These are phyloP conservation scores for Leucocoprinus gongylophorus DNA, from an alignment of 1,284 basidiomycete species.

Conservation along the genomic window DNA sequence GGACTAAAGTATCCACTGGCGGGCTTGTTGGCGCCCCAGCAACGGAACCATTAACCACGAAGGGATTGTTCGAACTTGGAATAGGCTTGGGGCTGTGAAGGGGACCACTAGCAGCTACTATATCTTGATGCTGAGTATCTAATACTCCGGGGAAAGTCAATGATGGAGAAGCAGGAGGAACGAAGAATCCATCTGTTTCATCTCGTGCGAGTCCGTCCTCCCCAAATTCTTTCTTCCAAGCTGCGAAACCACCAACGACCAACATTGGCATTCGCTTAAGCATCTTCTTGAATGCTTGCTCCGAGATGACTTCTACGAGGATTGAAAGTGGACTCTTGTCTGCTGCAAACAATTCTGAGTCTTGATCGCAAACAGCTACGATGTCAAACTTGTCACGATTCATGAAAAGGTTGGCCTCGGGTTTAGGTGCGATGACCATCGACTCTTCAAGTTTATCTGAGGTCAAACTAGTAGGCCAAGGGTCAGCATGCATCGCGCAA, in stretches of 20 bases:
- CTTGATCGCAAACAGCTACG: conserved; percentile 82
- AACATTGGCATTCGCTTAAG: conserved; percentile 78
- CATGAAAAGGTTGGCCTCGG: conserved; percentile 68
- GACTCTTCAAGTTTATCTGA: conserved; percentile 70
- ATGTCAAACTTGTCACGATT: conserved; percentile 86
- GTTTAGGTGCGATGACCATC: conserved; percentile 61
- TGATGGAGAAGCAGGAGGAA: neutral
- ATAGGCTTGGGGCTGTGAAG: conserved; percentile 3
- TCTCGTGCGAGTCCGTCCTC: conserved; percentile 37
- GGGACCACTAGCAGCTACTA: neutral
- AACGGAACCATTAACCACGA: conserved; percentile 14
- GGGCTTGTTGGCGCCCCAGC: neutral
- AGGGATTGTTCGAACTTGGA: conserved; percentile 21
- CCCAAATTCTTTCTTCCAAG: conserved; percentile 71
- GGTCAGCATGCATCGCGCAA: conserved; percentile 14
- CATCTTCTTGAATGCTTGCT: conserved; percentile 64
- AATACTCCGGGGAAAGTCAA: neutral
- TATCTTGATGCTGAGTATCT: neutral
- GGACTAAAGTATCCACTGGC: neutral
- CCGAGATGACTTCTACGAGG: conserved; percentile 66
- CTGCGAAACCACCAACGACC: conserved; percentile 79
- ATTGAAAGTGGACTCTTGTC: conserved; percentile 47
- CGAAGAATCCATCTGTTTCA: conserved; percentile 5
- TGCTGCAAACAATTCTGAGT: conserved; percentile 53
- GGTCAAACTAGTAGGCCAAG: conserved; percentile 44